Conservation (phyloP, 2,329 filamentous ascomycete species). For the Aspergillus fumigatiaffinis region DNA sequence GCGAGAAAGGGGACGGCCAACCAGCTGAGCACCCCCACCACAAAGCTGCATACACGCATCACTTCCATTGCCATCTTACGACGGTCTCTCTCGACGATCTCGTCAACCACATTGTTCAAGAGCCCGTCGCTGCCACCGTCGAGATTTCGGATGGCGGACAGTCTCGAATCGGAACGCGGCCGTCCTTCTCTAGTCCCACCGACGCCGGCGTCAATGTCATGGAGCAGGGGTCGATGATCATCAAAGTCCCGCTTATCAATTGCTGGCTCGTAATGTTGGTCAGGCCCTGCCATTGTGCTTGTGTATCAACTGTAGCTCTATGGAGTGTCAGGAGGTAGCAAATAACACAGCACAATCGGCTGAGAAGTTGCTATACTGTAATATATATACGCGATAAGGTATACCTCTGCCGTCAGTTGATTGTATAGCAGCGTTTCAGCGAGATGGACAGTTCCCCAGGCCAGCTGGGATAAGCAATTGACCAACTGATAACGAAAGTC, state of each 20-base stretch:
- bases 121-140: conserved; percentile 39
- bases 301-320: not conserved
- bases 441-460: not conserved
- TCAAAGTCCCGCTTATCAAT: conserved; percentile 49
- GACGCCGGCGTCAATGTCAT: conserved; percentile 13
- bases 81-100: conserved; percentile 57
- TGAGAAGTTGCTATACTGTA: not conserved
- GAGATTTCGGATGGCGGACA: conserved; percentile 19
- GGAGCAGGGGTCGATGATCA: conserved; percentile 34
- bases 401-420: not conserved
- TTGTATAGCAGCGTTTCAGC: not conserved
- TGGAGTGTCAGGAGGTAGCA: not conserved
- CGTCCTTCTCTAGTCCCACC: conserved; percentile 25
- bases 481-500: conserved; percentile 9
- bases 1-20: conserved; percentile 21
- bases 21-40: conserved; percentile 59
- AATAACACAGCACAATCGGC: not conserved
- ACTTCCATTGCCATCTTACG: conserved; percentile 51
- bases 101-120: conserved; percentile 58
- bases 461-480: conserved; percentile 21
- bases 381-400: not conserved
- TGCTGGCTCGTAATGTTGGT: conserved; percentile 13
- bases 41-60: conserved; percentile 54
- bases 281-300: conserved; percentile 22
- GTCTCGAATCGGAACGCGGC: conserved; percentile 19